Conservation (phyloP, 192 early-diverging fungal species). For the Obelidium mucronatum region DNA sequence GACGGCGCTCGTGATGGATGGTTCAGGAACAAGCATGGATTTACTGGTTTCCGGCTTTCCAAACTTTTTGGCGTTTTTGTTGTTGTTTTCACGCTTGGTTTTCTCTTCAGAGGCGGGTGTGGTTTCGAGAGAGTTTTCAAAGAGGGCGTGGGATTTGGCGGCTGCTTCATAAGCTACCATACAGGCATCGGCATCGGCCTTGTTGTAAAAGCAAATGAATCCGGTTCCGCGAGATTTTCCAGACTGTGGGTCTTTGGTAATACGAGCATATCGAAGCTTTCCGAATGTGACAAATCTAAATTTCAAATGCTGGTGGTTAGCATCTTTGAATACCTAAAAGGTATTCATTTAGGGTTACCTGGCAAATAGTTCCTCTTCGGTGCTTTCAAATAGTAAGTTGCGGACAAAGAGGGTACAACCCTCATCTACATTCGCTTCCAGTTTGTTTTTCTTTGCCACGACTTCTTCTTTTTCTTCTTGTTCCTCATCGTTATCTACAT, state of each 20-base stretch:
- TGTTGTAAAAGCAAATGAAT: conserved; percentile 86
- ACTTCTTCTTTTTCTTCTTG: conserved; percentile 24
- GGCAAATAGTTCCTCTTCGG: conserved; percentile 76
- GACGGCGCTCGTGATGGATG: conserved; percentile 62
- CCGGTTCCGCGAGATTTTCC: conserved; percentile 92
- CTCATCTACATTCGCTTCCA: conserved; percentile 39
- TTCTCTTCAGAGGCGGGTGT: neutral
- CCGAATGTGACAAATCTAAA: conserved; percentile 77
- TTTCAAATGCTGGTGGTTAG: neutral
- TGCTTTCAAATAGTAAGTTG: conserved; percentile 91
- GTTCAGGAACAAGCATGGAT: conserved; percentile 71
- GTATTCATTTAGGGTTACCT: conserved; percentile 54
- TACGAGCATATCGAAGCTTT: conserved; percentile 76
- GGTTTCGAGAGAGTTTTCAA: conserved; percentile 17
- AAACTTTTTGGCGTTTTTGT: conserved; percentile 61
- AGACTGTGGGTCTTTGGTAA: conserved; percentile 85
- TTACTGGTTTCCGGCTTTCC: conserved; percentile 57
- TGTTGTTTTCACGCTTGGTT: conserved; percentile 21
- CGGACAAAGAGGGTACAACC: conserved; percentile 87
- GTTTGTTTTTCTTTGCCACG: conserved; percentile 31
- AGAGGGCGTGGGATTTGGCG: conserved; percentile 56
- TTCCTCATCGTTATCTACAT: conserved; percentile 51
- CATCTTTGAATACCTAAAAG: neutral
- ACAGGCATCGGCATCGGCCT: conserved; percentile 77
- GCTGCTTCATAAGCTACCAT: conserved; percentile 75